Conservation (phyloP, 257 asterid species). For the Solanum sitiens region DNA sequence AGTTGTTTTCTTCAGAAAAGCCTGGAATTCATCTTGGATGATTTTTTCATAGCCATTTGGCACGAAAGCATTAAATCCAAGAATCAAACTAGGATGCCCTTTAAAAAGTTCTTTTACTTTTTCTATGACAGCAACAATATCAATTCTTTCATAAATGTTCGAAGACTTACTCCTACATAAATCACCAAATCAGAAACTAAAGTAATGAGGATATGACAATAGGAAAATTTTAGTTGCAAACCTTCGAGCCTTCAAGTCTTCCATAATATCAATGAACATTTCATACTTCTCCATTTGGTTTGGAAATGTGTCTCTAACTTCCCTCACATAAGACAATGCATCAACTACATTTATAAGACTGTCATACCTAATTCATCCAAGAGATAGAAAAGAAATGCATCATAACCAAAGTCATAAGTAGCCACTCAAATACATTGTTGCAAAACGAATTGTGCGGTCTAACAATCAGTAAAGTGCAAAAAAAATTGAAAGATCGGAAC, state of each 20-base stretch:
- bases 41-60: slow-evolving; percentile 88
- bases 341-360: too few relatives aligned
- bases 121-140: slow-evolving; percentile 73
- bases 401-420: background rate
- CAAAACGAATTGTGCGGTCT: background rate
- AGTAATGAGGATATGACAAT: background rate
- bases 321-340: background rate
- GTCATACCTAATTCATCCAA: background rate
- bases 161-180: background rate
- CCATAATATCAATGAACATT: slow-evolving; percentile 85
- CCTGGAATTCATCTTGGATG: slow-evolving; percentile 60
- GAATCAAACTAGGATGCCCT: slow-evolving; percentile 78
- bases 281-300: too few relatives aligned
- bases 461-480: background rate
- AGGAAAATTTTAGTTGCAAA: slow-evolving; percentile 2
- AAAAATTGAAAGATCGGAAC: too few relatives aligned
- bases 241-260: slow-evolving; percentile 91
- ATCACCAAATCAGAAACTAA: background rate
- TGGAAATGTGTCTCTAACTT: background rate
- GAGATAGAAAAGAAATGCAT: background rate
- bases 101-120: slow-evolving; percentile 84
- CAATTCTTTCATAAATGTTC: slow-evolving; percentile 46
- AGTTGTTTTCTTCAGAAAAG: slow-evolving; percentile 26
- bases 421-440: background rate
- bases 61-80: slow-evolving; percentile 85